Conservation (phyloP, 1,284 basidiomycete genomes). For the Austroboletus rostrupii region DNA sequence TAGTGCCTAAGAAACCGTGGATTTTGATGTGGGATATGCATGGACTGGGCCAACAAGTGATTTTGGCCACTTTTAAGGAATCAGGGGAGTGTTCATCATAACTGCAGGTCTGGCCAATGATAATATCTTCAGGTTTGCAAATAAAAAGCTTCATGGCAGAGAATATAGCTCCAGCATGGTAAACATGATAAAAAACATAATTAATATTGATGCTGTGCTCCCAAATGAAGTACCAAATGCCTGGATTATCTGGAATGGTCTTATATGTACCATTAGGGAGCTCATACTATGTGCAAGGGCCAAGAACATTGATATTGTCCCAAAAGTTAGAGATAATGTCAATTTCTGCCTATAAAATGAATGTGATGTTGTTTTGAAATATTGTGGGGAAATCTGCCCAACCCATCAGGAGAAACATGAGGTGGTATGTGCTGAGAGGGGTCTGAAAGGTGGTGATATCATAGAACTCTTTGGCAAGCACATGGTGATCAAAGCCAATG, state of each 20-base stretch:
- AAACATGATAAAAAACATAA: constrained; percentile 17
- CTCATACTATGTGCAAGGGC: constrained; percentile 14
- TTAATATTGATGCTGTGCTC: constrained; percentile 20
- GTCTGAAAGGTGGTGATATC: constrained; percentile 29
- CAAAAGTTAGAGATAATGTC: constrained; percentile 13
- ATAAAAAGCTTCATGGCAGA: constrained; percentile 17
- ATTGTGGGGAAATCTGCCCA: constrained; percentile 30
- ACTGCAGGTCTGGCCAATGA: constrained; percentile 15
- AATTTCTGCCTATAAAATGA: constrained; percentile 35
- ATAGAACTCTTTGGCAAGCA: constrained; percentile 2
- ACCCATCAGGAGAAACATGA: constrained; percentile 35
- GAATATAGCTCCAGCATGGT: constrained; percentile 16
- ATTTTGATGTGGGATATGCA: constrained; percentile 16
- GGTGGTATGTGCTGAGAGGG: constrained; percentile 14
- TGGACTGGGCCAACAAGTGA: not conserved
- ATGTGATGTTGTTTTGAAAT: constrained; percentile 24
- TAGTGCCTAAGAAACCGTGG: constrained; percentile 26
- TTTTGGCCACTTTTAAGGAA: constrained; percentile 3
- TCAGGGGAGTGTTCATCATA: constrained; percentile 10
- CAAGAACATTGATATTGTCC: constrained; percentile 5
- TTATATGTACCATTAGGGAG: constrained; percentile 21
- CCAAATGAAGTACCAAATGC: constrained; percentile 28
- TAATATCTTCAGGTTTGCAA: constrained; percentile 4
- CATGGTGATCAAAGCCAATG: not conserved
- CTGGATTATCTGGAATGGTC: constrained; percentile 25